Evolutionary conservation across 106 monocot genomes (phyloP).

Genomic region (Amphibolis antarctica): DNA sequence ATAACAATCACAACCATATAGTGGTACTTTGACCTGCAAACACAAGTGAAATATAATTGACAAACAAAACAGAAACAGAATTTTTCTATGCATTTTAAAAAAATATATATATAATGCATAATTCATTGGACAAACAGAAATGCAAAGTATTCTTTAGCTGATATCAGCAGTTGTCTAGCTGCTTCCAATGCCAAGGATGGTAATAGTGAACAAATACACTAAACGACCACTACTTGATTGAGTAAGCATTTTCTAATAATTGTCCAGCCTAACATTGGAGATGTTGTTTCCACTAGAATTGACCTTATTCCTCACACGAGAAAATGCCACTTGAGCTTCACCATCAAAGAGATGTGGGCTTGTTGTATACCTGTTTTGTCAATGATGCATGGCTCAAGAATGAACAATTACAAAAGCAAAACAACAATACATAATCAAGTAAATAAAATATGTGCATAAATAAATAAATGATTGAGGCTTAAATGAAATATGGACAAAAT

Average conservation of each 20-base stretch:
- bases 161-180: too few relatives aligned
- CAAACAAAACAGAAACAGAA: background rate
- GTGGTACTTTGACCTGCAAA: constrained; percentile 80
- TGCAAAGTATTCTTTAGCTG: too few relatives aligned
- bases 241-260: background rate
- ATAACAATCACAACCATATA: constrained; percentile 98
- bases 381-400: too few relatives aligned
- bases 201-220: too few relatives aligned
- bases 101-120: too few relatives aligned
- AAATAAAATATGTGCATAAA: background rate
- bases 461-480: too few relatives aligned
- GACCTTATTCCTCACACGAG: constrained; percentile 82
- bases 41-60: background rate
- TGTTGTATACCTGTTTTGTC: constrained; percentile 69
- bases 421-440: background rate
- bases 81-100: background rate
- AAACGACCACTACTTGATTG: background rate
- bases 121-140: too few relatives aligned
- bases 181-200: too few relatives aligned
- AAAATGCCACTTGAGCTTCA: constrained; percentile 72
- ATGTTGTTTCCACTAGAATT: background rate
- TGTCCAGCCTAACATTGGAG: background rate
- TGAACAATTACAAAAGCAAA: too few relatives aligned
- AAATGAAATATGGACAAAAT: too few relatives aligned
- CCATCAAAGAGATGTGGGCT: constrained; percentile 90